Evolutionary conservation across 352 stramenopile genomes (phyloP), one percentile per base, ranked within the genome.

Genomic region (Globisporangium irregulare): DNA sequence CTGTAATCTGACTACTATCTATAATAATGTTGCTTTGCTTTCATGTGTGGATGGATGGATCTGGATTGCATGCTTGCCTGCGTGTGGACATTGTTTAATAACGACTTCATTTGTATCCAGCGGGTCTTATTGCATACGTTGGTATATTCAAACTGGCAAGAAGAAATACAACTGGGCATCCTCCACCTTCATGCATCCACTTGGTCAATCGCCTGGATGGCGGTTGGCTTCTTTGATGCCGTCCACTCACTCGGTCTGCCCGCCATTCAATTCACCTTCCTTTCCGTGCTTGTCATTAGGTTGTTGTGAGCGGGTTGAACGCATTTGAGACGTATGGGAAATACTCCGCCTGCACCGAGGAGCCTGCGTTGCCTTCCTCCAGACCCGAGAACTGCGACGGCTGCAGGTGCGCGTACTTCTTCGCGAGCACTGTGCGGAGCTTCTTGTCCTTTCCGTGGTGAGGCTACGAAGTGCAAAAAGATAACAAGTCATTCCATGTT

Each of bases 401-500:
- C 70, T 95, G 87, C 56, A 95, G 68, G 68, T 94, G 82, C 61
- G 86, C 85, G 68, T 96, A 96, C 67, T 93, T 92, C 74, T 95
- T 96, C 20, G 74, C 76, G 29, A 97, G 73, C 59, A 92, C 86
- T 2, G 80, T 53, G 46, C 86, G 85, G 62, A 94, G 65, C 68
- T 93, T 93, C 76, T 96, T 96, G 25, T 95, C 89, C 55, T 94
- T 93, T 25, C 84, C 81, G 36, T 74, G 58, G 69, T 94, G 88
- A 24, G 84, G 84, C 81, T 95, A 32, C 55, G 70, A n/a, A 68
- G n/a, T 25, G 54, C 55, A 22, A 50, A 27, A 20, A 69, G 27
- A 4, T 3, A 51, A 10, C 63, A 14, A 24, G 32, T 67, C 43
- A 61, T 20, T 48, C 14, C 29, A 54, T 25, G 36, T 15, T 22